These are phyloP conservation scores for Calonectria hawksworthii DNA, from an alignment of 2,329 filamentous ascomycete species.

Conservation along the genomic window DNA sequence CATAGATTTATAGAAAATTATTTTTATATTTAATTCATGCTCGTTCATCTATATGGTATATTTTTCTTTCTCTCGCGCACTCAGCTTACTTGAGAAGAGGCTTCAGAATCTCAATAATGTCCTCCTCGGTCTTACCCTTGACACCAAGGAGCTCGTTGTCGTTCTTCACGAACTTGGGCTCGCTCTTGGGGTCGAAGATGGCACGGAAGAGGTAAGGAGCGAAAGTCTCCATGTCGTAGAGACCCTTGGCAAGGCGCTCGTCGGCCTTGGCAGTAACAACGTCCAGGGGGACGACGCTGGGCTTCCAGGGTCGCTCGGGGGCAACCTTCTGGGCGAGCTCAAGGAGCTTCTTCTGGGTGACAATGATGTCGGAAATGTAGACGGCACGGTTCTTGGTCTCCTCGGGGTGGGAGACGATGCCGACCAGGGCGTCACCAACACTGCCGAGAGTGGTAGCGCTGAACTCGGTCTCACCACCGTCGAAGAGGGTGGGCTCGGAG, in stretches of 20 bases:
- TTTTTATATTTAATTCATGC: neutral
- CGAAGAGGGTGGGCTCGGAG: conserved; percentile 58
- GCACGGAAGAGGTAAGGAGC: conserved; percentile 49
- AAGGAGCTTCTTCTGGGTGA: conserved; percentile 62
- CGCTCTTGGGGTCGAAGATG: conserved; percentile 51
- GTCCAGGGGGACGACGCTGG: conserved; percentile 53
- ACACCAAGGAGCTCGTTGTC: conserved; percentile 63
- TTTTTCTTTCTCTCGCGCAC: neutral
- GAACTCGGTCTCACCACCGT: conserved; percentile 65
- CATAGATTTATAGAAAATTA: neutral
- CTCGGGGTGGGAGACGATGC: conserved; percentile 62
- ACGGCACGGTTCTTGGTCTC: conserved; percentile 68
- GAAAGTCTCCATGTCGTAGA: conserved; percentile 48
- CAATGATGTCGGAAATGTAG: conserved; percentile 58
- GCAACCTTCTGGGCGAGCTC: conserved; percentile 63
- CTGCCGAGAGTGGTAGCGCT: conserved; percentile 62
- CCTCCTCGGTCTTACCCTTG: conserved; percentile 55
- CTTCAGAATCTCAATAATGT: conserved; percentile 52
- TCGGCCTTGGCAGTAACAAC: conserved; percentile 45
- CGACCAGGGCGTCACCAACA: conserved; percentile 63
- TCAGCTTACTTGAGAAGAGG: conserved; percentile 28
- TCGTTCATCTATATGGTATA: neutral
- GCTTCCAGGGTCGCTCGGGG: conserved; percentile 61
- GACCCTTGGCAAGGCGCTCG: conserved; percentile 49
- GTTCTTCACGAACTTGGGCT: conserved; percentile 50